A percentile compares a stretch with the other conserved stretches of the same genome.
These are phyloP conservation scores for Epithele typhae DNA, from an alignment of 768 basidiomycete genomes.

Conservation along the genomic window DNA sequence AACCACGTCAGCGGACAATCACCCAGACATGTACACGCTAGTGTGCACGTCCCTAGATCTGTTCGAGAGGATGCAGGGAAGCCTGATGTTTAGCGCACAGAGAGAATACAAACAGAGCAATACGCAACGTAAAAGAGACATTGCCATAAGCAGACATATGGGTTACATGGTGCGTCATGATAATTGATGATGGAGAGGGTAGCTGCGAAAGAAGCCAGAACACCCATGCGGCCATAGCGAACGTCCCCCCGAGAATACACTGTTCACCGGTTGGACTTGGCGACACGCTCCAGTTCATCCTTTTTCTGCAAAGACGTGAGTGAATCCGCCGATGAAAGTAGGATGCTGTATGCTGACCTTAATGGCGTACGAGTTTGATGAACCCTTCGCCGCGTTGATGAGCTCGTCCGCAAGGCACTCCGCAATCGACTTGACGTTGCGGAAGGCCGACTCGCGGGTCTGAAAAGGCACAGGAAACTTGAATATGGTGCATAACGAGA, in stretches of 20 bases:
- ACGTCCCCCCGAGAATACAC: conserved; percentile 12
- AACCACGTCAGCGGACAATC: too few species aligned
- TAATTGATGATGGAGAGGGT: conserved; percentile 14
- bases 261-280: conserved; percentile 98
- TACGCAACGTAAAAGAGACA: conserved; percentile 16
- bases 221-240: conserved; percentile 23
- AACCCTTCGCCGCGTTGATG: conserved; percentile 99
- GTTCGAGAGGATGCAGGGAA: too few species aligned
- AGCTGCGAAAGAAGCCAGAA: conserved; percentile 18
- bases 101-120: conserved; percentile 11
- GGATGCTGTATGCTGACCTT: conserved; percentile 63
- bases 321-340: too few species aligned
- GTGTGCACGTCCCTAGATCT: too few species aligned
- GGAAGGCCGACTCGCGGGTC: conserved; percentile 99
- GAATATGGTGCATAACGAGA: background rate
- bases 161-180: conserved; percentile 27
- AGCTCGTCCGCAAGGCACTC: conserved; percentile 99
- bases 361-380: conserved; percentile 99
- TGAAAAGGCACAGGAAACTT: conserved; percentile 27
- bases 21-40: too few species aligned
- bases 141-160: conserved; percentile 26
- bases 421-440: conserved; percentile 98
- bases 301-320: conserved; percentile 75
- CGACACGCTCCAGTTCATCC: conserved; percentile 99
- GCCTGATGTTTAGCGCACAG: conserved; percentile 3